A percentile compares a stretch with the other conserved stretches of the same genome.
These are phyloP conservation scores for Rhizopus microsporus DNA, from an alignment of 371 early-diverging fungal species.

Conservation along the genomic window DNA sequence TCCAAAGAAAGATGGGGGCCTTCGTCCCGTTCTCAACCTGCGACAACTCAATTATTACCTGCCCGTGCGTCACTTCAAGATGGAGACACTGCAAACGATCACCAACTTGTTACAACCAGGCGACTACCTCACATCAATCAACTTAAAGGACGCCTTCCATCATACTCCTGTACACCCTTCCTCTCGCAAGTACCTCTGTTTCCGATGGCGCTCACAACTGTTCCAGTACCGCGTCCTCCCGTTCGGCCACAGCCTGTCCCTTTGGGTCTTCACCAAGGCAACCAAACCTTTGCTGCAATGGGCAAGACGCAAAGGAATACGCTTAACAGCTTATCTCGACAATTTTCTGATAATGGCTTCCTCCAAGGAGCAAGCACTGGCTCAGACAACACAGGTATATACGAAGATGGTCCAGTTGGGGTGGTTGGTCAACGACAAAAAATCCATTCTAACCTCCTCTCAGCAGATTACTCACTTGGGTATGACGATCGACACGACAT, in stretches of 20 bases:
- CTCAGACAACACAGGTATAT: background rate
- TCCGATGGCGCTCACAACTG: slow-evolving; percentile 37
- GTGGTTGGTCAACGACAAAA: slow-evolving; percentile 3
- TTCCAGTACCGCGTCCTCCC: slow-evolving; percentile 44
- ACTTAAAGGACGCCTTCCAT: slow-evolving; percentile 28
- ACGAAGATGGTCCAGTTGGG: slow-evolving; percentile 1
- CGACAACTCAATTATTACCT: slow-evolving; percentile 29
- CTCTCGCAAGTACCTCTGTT: slow-evolving; percentile 36
- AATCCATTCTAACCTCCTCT: slow-evolving; percentile 12
- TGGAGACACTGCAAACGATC: slow-evolving; percentile 19
- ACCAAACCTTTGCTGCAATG: slow-evolving; percentile 26
- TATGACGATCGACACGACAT: slow-evolving; percentile 3
- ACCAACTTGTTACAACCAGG: slow-evolving; percentile 20
- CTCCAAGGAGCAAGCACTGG: background rate
- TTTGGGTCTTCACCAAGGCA: slow-evolving; percentile 44
- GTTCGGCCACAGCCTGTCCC: slow-evolving; percentile 49
- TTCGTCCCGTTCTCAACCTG: slow-evolving; percentile 22
- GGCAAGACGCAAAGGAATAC: slow-evolving; percentile 21
- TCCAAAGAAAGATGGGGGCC: background rate
- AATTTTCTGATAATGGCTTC: slow-evolving; percentile 11
- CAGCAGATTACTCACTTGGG: slow-evolving; percentile 18
- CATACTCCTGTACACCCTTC: slow-evolving; percentile 18
- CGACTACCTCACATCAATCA: slow-evolving; percentile 30
- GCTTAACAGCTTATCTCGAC: slow-evolving; percentile 4
- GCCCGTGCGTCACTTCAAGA: slow-evolving; percentile 22